Evolutionary conservation across 2,329 filamentous ascomycete genomes (phyloP).

Genomic region (Lecanoromycetidae sp.): DNA sequence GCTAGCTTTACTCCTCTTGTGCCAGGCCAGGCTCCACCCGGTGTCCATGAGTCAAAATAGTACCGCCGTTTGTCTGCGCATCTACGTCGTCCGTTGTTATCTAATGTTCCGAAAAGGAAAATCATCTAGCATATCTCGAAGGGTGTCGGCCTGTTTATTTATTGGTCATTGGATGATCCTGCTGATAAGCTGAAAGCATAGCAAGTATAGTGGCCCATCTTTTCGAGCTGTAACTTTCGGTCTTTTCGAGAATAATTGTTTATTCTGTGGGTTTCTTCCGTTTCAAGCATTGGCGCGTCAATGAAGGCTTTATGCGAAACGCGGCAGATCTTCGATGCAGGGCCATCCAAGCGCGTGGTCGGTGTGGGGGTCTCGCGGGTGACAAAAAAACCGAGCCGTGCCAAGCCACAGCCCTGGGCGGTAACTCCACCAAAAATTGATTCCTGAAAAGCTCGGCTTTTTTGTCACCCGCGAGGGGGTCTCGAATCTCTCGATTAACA

Average conservation of each 20-base stretch:
- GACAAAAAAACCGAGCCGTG: not conserved
- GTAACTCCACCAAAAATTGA: not conserved
- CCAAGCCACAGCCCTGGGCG: not conserved
- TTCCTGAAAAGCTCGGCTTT: too few relatives aligned
- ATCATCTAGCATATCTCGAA: not conserved
- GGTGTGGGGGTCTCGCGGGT: not conserved
- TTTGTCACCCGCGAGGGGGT: too few relatives aligned
- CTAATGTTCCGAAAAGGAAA: not conserved
- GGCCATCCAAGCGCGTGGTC: not conserved
- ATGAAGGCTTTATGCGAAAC: not conserved
- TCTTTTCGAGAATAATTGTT: not conserved
- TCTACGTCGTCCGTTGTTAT: not conserved
- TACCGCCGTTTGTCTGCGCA: not conserved
- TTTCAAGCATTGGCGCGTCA: constrained; percentile 7
- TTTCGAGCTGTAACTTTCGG: not conserved
- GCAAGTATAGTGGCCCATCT: not conserved
- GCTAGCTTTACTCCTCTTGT: too few relatives aligned
- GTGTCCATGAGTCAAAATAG: not conserved
- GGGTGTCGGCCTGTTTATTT: not conserved
- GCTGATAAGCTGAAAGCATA: not conserved
- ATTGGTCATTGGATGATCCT: not conserved
- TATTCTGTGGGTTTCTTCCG: not conserved
- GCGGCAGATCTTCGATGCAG: constrained; percentile 7
- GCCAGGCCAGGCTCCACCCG: too few relatives aligned
- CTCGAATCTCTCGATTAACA: too few relatives aligned